Evolutionary conservation across 768 basidiomycete species (phyloP).

Genomic region (Candolleomyces aberdarensis): DNA sequence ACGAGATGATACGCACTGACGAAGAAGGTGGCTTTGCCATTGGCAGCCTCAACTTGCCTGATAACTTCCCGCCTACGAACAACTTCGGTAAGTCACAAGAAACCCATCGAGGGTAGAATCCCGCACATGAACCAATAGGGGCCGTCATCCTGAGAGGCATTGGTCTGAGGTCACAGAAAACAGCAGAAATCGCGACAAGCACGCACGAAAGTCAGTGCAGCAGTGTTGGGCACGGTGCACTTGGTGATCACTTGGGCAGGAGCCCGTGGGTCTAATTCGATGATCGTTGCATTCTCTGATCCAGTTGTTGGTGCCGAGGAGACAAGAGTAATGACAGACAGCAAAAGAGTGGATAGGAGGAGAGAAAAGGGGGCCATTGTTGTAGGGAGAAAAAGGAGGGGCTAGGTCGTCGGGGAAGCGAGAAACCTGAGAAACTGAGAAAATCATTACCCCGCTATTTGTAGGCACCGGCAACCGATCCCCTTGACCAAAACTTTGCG

Average conservation of each 20-base stretch:
- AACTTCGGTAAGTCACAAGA: neutral
- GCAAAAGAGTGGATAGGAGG: neutral
- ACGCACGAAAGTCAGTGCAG: conserved; percentile 39
- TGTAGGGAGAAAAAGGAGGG: too few species aligned
- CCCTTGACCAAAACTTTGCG: too few species aligned
- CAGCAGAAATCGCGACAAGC: neutral
- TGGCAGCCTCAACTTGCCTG: conserved; percentile 27
- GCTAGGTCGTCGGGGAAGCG: too few species aligned
- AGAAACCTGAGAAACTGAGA: too few species aligned
- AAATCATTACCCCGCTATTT: too few species aligned
- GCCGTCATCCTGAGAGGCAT: conserved; percentile 36
- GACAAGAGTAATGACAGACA: neutral
- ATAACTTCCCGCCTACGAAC: conserved; percentile 29
- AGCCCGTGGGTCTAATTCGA: conserved; percentile 1
- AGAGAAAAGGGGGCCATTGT: neutral
- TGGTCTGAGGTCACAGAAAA: neutral
- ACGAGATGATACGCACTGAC: conserved; percentile 27
- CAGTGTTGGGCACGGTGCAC: conserved; percentile 35
- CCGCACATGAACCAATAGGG: conserved; percentile 35
- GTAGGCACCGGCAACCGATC: too few species aligned
- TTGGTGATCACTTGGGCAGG: conserved; percentile 30
- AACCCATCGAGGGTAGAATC: neutral
- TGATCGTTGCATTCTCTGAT: neutral
- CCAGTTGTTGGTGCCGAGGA: neutral
- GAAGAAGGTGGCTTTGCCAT: conserved; percentile 43